Base-by-base conservation (phyloP, 2,329 filamentous ascomycete species). In the Alternaria sp. region DNA sequence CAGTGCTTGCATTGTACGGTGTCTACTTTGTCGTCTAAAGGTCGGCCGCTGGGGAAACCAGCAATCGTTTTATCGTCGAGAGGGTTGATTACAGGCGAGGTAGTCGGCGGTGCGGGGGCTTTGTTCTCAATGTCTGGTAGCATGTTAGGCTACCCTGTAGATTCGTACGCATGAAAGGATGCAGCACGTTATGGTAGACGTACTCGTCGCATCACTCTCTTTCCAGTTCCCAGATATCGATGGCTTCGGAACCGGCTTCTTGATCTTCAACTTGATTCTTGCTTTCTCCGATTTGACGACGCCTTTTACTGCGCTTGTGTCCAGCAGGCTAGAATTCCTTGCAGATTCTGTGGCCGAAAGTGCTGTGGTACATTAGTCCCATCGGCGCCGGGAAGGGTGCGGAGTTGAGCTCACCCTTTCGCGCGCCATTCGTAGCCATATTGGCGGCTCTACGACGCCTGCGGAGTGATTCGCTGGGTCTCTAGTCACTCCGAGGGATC, bases 1-100 rank as follows among this genome's bases (percentile, higher is more conserved):
- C 94, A 99, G 76, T 96, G 92, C 76, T 95, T 97, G 84, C 94
- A 99, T 66, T 81, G 79, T 50, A 95, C 88, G 9, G 92, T 85
- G 63, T 96, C 92, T 10, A 90, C 86, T 56, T 83, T 84, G 72
- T 97, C 93, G 68, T 93, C 89, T 66, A 96, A 84, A 0, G 93
- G 92, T 57, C 90, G 88, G 61, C 92, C 92, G 45, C 89, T 93
- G 4, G 88, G 84, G 77, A 97, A 97, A 4, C 90, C 90, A 60
- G 92, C 88, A 67, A 90, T 86, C 13, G 91, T 88, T 61, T 83
- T 86, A 60, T 93, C 88, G 69, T 96, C 91, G 51, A 97, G 85
- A 52, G 87, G 85, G 68, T 82, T 84, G 31, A 84, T 74, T 42
- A 80, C 67, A 1, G 78, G 78, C 10, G 77, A 78, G 24, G 67